A percentile compares a stretch with the other conserved stretches of the same genome.
Evolutionary conservation across 1,284 basidiomycete genomes (phyloP).

Genomic region (Agroathelia rolfsii): DNA sequence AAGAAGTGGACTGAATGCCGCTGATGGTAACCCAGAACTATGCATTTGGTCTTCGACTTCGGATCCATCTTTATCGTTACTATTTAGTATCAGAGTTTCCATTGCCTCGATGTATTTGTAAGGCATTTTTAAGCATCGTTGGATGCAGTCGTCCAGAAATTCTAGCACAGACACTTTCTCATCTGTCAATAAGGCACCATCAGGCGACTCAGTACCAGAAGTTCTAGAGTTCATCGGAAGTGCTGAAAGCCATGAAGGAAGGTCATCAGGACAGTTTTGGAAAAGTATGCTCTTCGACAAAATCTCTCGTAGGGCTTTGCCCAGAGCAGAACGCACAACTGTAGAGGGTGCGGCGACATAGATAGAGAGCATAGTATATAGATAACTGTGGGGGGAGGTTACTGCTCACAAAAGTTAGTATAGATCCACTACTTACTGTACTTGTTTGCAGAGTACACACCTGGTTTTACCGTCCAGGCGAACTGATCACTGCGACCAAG

Average conservation of each 20-base stretch:
- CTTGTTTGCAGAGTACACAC: no score
- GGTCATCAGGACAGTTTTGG: slow-evolving; percentile 69
- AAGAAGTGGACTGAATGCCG: slow-evolving; percentile 59
- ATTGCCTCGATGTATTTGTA: slow-evolving; percentile 81
- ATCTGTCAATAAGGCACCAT: slow-evolving; percentile 44
- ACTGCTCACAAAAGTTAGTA: no score
- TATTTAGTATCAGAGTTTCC: no score
- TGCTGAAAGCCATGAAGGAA: slow-evolving; percentile 66
- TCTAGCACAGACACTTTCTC: slow-evolving; percentile 52
- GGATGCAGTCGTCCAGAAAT: slow-evolving; percentile 83
- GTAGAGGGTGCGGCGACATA: slow-evolving; percentile 40
- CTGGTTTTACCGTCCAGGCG: slow-evolving; percentile 63
- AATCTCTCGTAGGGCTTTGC: slow-evolving; percentile 47
- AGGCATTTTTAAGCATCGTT: slow-evolving; percentile 77
- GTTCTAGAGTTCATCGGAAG: slow-evolving; percentile 34
- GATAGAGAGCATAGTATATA: slow-evolving; percentile 61
- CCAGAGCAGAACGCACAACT: slow-evolving; percentile 47
- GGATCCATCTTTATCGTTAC: no score
- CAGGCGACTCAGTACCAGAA: slow-evolving; percentile 30
- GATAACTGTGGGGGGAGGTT: slow-evolving; percentile 38
- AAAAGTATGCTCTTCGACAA: slow-evolving; percentile 71
- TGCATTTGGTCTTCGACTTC: no score
- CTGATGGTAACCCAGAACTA: slow-evolving; percentile 5
- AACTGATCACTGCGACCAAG: slow-evolving; percentile 70
- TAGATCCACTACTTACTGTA: no score